phyloP scores from a whole-genome alignment of 1,284 basidiomycete genomes.

The Cryptococcus sp. region DNA sequence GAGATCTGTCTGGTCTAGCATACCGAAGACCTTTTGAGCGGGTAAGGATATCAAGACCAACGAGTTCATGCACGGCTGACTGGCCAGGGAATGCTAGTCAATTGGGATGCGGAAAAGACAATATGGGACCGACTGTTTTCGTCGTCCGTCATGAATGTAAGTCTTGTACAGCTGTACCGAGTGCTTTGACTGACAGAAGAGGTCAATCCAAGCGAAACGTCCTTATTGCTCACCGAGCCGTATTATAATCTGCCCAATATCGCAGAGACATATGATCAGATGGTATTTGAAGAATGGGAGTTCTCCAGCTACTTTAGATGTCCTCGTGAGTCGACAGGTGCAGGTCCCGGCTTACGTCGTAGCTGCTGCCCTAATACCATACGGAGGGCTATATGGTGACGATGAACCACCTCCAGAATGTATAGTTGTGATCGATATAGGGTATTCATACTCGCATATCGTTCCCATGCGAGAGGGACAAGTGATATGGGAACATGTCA shows the following conservation, averaged over 20 bases:
- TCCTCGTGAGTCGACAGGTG: constrained; percentile 58
- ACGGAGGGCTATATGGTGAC: constrained; percentile 60
- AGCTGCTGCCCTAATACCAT: constrained; percentile 74
- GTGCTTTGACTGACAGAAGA: constrained; percentile 32
- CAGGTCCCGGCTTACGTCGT: background rate
- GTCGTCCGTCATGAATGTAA: constrained; percentile 61
- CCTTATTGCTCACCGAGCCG: constrained; percentile 83
- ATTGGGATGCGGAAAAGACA: constrained; percentile 88
- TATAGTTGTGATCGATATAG: constrained; percentile 75
- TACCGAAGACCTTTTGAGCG: constrained; percentile 81
- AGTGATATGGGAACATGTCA: constrained; percentile 72
- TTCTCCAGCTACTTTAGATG: constrained; percentile 75
- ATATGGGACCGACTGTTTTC: constrained; percentile 85
- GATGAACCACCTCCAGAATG: constrained; percentile 63
- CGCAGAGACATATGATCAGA: constrained; percentile 85
- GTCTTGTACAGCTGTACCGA: constrained; percentile 18
- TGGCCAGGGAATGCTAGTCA: constrained; percentile 73
- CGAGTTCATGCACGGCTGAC: too few species aligned
- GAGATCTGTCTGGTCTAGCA: constrained; percentile 69
- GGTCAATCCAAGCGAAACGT: constrained; percentile 67
- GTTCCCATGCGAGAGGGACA: constrained; percentile 75
- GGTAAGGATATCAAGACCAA: constrained; percentile 50
- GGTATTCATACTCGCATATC: constrained; percentile 88
- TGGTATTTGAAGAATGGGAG: constrained; percentile 94
- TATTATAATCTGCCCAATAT: constrained; percentile 89